Evolutionary conservation across 768 basidiomycete genomes (phyloP).

Genomic region (Lentinus brumalis): DNA sequence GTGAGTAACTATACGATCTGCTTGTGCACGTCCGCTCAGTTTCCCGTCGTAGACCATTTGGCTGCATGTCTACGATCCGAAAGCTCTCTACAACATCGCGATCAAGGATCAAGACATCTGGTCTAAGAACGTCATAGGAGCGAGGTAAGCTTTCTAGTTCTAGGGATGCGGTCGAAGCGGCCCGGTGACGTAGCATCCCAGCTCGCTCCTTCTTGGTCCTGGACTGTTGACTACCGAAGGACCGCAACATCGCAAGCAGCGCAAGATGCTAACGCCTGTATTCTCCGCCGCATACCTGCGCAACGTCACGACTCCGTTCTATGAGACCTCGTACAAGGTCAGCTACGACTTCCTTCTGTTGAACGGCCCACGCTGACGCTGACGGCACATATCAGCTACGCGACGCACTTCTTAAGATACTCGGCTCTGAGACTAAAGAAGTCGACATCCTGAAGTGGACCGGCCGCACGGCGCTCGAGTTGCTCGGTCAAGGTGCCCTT

Average conservation of each 20-base stretch:
- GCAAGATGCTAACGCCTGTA: constrained; percentile 31
- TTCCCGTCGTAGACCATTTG: constrained; percentile 38
- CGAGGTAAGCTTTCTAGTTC: constrained; percentile 37
- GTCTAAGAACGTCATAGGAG: constrained; percentile 44
- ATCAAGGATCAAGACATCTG: constrained; percentile 49
- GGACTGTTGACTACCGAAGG: constrained; percentile 40
- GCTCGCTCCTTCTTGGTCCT: constrained; percentile 45
- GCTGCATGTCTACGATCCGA: constrained; percentile 49
- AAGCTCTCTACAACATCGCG: constrained; percentile 48
- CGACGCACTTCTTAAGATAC: background rate
- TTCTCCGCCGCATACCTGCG: constrained; percentile 20
- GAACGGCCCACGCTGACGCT: no score
- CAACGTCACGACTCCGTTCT: constrained; percentile 8
- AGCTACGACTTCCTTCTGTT: background rate
- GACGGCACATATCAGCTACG: background rate
- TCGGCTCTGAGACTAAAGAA: background rate
- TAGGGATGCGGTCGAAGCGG: background rate
- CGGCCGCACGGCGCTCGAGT: constrained; percentile 25
- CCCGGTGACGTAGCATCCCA: constrained; percentile 2
- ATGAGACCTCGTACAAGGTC: constrained; percentile 7
- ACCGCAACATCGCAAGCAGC: constrained; percentile 15
- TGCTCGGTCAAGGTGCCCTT: constrained; percentile 49
- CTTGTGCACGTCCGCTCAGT: background rate
- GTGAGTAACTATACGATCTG: constrained; percentile 27
- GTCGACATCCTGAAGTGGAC: constrained; percentile 25